Base-by-base conservation (phyloP, 768 basidiomycete species). In the Tulasnella sp. region DNA sequence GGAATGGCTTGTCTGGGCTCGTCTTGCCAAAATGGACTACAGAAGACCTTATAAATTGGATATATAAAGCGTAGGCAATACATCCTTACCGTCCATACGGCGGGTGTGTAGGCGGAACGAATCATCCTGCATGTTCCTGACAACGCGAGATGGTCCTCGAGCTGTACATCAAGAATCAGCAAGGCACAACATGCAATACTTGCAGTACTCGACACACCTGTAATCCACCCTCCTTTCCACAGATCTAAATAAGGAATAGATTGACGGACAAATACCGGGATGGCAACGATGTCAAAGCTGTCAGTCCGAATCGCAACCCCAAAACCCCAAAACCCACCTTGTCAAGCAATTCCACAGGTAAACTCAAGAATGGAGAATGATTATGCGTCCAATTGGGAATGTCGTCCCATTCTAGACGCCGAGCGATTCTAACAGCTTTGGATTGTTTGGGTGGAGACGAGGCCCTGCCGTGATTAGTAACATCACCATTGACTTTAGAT, bases 291-390 rank as follows among this genome's bases (percentile, higher is more conserved):
- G n/a, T n/a, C n/a, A 6, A 40, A 5, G n/a, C 27, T 16, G 34
- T 16, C 34, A 35, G 34, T 35, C 34, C 12, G 34, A 12, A 16
- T 12, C 12, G 34, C 34, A 35, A 12, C 34, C 12, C 12, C 34
- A 16, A 12, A 12, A 12, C 16, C 34, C 34, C n/a, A 10, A 9
- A 39, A 27, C 24, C 15, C 29, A 48, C 47, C 34, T 3, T 48
- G 47, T 48, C 47, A 5, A 48, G 34, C 6, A 48, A 42, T 37
- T 48, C 47, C 6, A 48, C 13, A 20, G 47, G 47, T 15, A 48
- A 27, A 6, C 43, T 37, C 16, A 39, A 16, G 19, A 48, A 44
- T 15, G 47, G 47, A 22, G n/a, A 39, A 20, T 37, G 47, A 22
- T 44, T 32, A 20, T 48, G n/a, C 10, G 22, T 40, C 47, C 47